Conservation (phyloP, 805 yeast species). For the Isabelozyma pseudorhagii region DNA sequence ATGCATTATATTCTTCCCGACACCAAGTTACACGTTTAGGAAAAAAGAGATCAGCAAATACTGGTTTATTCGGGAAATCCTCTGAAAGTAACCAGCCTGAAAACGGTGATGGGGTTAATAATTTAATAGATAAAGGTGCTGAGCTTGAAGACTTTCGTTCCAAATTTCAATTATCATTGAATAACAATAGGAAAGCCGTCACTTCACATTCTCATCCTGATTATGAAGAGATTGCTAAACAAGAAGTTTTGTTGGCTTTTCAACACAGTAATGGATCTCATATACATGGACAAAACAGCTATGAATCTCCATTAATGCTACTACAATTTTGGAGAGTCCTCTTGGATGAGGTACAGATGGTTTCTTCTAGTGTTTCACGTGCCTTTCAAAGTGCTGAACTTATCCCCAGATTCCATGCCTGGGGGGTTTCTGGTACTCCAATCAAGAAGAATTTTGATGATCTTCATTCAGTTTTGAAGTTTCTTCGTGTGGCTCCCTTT, state of each 20-base stretch:
- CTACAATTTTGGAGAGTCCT: slow-evolving; percentile 87
- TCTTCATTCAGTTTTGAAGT: slow-evolving; percentile 66
- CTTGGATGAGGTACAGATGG: slow-evolving; percentile 94
- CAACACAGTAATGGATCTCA: slow-evolving; percentile 23
- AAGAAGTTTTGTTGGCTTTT: slow-evolving; percentile 27
- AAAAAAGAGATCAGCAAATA: slow-evolving; percentile 28
- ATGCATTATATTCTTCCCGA: slow-evolving; percentile 69
- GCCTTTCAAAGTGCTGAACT: slow-evolving; percentile 78
- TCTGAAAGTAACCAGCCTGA: slow-evolving; percentile 4
- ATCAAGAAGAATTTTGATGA: slow-evolving; percentile 66
- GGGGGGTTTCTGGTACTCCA: slow-evolving; percentile 98
- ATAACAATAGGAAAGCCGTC: slow-evolving; percentile 14
- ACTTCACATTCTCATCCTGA: slow-evolving; percentile 23
- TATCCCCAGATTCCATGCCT: slow-evolving; percentile 82
- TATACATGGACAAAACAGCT: slow-evolving; percentile 35
- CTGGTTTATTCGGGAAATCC: slow-evolving; percentile 2
- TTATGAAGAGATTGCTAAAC: slow-evolving; percentile 29
- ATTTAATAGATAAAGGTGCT: slow-evolving; percentile 1
- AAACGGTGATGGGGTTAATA: neutral
- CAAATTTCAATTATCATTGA: slow-evolving; percentile 23
- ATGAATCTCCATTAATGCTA: slow-evolving; percentile 78
- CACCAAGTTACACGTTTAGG: slow-evolving; percentile 37
- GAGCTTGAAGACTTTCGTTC: slow-evolving; percentile 16
- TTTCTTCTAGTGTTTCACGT: slow-evolving; percentile 65
- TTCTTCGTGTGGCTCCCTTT: slow-evolving; percentile 68